Percentiles rank a stretch among this genome's conserved stretches.
phyloP scores from a whole-genome alignment of 805 yeast genomes.

The Saturnispora diversa region DNA sequence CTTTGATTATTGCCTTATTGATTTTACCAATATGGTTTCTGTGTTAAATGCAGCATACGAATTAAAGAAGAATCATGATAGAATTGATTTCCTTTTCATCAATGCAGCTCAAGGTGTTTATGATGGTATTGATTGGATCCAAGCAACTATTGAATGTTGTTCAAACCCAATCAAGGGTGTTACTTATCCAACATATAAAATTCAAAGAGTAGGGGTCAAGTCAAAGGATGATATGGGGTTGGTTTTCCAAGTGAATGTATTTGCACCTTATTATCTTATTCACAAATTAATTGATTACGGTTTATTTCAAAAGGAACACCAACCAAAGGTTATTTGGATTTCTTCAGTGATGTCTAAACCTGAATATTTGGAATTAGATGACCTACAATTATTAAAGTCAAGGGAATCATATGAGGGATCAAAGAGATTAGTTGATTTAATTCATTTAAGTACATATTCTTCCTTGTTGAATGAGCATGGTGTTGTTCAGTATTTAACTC shows the following conservation, averaged over 20 bases:
- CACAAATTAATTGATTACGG: constrained; percentile 49
- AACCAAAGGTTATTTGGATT: constrained; percentile 73
- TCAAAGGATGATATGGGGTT: constrained; percentile 76
- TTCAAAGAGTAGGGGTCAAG: constrained; percentile 70
- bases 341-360: constrained; percentile 78
- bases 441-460: constrained; percentile 66
- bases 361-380: constrained; percentile 62
- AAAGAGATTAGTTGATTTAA: constrained; percentile 73
- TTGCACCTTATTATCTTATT: constrained; percentile 85
- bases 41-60: constrained; percentile 69
- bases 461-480: constrained; percentile 40
- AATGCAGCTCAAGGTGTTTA: constrained; percentile 90
- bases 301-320: constrained; percentile 34
- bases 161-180: constrained; percentile 68
- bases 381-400: constrained; percentile 59
- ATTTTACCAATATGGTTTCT: constrained; percentile 84
- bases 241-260: constrained; percentile 92
- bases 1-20: constrained; percentile 84
- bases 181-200: constrained; percentile 82
- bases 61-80: constrained; percentile 50
- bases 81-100: constrained; percentile 70
- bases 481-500: constrained; percentile 68
- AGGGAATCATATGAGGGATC: constrained; percentile 84
- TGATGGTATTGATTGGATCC: constrained; percentile 79
- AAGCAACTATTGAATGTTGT: constrained; percentile 61